Conservation (phyloP, 1,284 basidiomycete species). For the Heterobasidion irregulare region DNA sequence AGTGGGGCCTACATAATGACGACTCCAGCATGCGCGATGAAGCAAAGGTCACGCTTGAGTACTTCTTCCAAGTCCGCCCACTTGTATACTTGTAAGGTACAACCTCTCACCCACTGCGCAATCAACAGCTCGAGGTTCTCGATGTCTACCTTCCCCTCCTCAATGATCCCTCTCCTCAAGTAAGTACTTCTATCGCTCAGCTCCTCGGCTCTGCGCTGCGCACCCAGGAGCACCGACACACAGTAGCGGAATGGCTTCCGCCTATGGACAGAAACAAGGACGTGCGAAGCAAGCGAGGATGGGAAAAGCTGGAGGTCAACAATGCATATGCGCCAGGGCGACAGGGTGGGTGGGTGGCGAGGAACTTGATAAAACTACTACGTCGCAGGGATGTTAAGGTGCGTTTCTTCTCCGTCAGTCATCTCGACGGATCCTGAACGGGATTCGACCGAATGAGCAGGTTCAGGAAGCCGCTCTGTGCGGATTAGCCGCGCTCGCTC, state of each 20-base stretch:
- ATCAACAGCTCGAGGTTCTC: slow-evolving; percentile 42
- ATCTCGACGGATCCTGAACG: not conserved
- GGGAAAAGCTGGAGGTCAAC: slow-evolving; percentile 44
- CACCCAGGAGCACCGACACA: slow-evolving; percentile 42
- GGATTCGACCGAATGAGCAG: slow-evolving; percentile 22
- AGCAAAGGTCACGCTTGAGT: slow-evolving; percentile 46
- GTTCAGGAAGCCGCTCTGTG: slow-evolving; percentile 63
- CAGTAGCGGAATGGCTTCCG: slow-evolving; percentile 60
- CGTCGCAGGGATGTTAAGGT: slow-evolving; percentile 47
- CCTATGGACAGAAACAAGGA: slow-evolving; percentile 43
- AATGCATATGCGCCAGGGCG: slow-evolving; percentile 28
- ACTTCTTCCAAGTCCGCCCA: slow-evolving; percentile 46
- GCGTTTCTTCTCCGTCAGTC: slow-evolving; percentile 3
- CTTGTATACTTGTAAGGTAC: not conserved
- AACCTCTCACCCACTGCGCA: not conserved
- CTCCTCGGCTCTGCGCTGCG: slow-evolving; percentile 47
- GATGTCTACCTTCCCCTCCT: slow-evolving; percentile 63
- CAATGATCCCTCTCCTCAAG: slow-evolving; percentile 28
- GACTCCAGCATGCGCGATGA: slow-evolving; percentile 36
- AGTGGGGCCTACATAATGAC: slow-evolving; percentile 50
- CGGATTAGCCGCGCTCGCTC: slow-evolving; percentile 62
- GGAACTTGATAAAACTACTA: slow-evolving; percentile 40
- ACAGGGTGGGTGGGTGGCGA: slow-evolving; percentile 52
- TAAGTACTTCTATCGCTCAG: slow-evolving; percentile 43
- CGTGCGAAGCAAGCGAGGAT: slow-evolving; percentile 46